A percentile compares a stretch with the other conserved stretches of the same genome.
Conservation (phyloP, 208 protist genomes). For the Trypanosoma theileri region DNA sequence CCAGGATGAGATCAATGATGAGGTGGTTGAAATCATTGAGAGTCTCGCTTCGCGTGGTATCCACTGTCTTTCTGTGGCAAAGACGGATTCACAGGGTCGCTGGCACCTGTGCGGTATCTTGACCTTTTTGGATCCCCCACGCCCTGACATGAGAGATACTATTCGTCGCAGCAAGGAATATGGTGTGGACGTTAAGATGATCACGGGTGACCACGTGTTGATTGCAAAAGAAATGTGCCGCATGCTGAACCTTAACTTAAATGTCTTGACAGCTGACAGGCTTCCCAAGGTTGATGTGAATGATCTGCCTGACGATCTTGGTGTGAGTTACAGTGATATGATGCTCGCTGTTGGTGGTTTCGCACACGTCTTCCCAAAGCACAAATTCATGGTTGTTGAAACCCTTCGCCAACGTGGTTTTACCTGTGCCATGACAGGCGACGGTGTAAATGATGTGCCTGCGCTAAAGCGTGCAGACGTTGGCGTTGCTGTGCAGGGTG, state of each 20-base stretch:
- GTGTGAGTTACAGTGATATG: conserved; percentile 66
- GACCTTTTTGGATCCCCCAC: conserved; percentile 91
- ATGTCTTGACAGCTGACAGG: conserved; percentile 62
- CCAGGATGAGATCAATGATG: conserved; percentile 71
- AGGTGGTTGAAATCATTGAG: conserved; percentile 73
- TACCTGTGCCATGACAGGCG: conserved; percentile 96
- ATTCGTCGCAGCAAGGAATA: conserved; percentile 80
- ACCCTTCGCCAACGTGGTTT: conserved; percentile 85
- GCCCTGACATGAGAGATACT: conserved; percentile 88
- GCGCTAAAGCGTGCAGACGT: conserved; percentile 96
- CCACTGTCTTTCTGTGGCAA: conserved; percentile 66
- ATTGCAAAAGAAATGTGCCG: conserved; percentile 94
- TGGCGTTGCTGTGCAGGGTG: conserved; percentile 93
- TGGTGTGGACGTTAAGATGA: conserved; percentile 95
- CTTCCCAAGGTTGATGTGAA: conserved; percentile 25
- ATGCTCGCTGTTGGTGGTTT: conserved; percentile 76
- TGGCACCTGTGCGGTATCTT: conserved; percentile 88
- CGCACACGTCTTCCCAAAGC: conserved; percentile 94
- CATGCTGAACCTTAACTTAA: conserved; percentile 88
- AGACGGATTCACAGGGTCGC: conserved; percentile 45
- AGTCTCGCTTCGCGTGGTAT: conserved; percentile 62
- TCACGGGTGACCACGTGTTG: conserved; percentile 91
- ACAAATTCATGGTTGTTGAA: conserved; percentile 96
- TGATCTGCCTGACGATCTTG: conserved; percentile 58
- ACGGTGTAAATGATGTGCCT: conserved; percentile 96